phyloP scores from a whole-genome alignment of 1,284 basidiomycete genomes.

The Melampsora larici-populina region DNA sequence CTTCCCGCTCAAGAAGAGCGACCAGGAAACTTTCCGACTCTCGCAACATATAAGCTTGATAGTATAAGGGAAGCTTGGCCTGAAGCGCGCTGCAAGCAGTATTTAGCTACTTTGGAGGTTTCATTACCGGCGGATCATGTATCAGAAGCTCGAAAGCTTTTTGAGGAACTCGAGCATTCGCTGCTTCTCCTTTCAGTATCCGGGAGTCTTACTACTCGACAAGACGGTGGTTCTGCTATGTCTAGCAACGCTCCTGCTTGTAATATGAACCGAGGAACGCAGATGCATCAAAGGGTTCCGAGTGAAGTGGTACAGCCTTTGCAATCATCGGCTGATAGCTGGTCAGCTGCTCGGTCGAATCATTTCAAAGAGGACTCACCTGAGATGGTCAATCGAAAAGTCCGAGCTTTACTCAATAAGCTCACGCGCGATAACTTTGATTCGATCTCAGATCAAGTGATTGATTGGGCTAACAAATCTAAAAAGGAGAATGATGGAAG shows the following conservation, averaged over 20 bases:
- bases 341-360: slow-evolving; percentile 20
- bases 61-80: too few species aligned
- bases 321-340: slow-evolving; percentile 39
- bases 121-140: too few species aligned
- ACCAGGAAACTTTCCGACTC: too few species aligned
- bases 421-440: slow-evolving; percentile 96
- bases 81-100: too few species aligned
- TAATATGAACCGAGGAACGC: background rate
- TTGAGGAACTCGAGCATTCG: too few species aligned
- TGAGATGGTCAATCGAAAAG: slow-evolving; percentile 84
- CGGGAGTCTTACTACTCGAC: background rate
- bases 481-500: slow-evolving; percentile 86
- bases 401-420: slow-evolving; percentile 90
- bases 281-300: slow-evolving; percentile 44
- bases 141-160: too few species aligned
- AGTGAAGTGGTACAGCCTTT: slow-evolving; percentile 28
- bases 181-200: too few species aligned
- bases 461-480: slow-evolving; percentile 90
- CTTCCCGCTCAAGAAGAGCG: too few species aligned
- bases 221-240: background rate
- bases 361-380: slow-evolving; percentile 62
- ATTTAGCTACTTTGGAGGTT: too few species aligned
- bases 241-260: background rate
- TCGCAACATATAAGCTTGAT: too few species aligned
- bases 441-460: slow-evolving; percentile 86